Evolutionary conservation across 2,329 filamentous ascomycete species (phyloP).

Genomic region (Hypoxylon rubiginosum): DNA sequence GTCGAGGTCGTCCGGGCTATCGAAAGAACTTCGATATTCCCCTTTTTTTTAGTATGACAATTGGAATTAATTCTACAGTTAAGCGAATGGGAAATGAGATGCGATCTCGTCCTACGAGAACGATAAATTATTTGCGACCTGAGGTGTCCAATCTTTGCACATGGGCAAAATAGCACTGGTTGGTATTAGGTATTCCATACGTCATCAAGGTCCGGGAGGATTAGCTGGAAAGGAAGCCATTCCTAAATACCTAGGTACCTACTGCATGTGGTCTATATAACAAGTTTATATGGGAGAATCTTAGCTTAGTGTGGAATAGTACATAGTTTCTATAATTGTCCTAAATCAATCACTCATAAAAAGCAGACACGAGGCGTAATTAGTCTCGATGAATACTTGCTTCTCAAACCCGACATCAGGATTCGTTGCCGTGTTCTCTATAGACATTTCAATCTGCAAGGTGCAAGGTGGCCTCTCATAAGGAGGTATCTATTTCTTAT

Average conservation of each 20-base stretch:
- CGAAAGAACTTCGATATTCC: neutral
- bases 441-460: neutral
- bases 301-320: neutral
- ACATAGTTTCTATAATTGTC: neutral
- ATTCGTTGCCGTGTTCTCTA: too few species aligned
- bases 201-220: constrained; percentile 27
- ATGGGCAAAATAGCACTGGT: constrained; percentile 1
- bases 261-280: neutral
- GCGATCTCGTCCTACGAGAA: constrained; percentile 22
- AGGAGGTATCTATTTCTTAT: neutral
- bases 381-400: too few species aligned
- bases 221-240: constrained; percentile 20
- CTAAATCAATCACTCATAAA: neutral
- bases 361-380: too few species aligned
- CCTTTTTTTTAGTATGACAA: constrained; percentile 20
- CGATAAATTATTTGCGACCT: constrained; percentile 6
- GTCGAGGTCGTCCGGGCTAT: neutral
- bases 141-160: constrained; percentile 1
- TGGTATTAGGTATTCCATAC: constrained; percentile 17
- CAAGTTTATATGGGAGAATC: neutral
- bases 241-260: too few species aligned
- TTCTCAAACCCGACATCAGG: too few species aligned
- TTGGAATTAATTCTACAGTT: constrained; percentile 9
- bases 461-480: too few species aligned
- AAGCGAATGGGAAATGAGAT: constrained; percentile 24